Conservation (phyloP, 1,284 basidiomycete species). For the Irpex rosettiformis region DNA sequence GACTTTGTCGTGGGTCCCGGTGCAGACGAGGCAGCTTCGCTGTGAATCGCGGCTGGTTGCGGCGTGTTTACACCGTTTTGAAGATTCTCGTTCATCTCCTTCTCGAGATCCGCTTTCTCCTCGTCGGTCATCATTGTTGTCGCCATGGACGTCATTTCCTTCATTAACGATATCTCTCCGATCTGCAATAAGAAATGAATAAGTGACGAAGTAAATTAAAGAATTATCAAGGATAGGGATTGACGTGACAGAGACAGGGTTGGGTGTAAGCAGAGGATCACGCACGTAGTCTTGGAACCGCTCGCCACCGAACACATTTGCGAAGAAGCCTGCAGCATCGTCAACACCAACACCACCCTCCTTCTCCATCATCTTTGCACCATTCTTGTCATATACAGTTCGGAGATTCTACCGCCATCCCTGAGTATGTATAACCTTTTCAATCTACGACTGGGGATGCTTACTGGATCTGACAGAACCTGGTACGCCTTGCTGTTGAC, state of each 20-base stretch:
- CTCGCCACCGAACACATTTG: conserved; percentile 90
- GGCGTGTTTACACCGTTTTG: background rate
- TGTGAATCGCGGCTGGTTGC: conserved; percentile 13
- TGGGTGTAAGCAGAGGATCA: conserved; percentile 20
- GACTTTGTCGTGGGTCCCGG: background rate
- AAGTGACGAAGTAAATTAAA: too few species aligned
- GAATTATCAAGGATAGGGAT: too few species aligned
- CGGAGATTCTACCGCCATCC: conserved; percentile 64
- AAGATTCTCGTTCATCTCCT: conserved; percentile 49
- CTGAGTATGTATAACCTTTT: background rate
- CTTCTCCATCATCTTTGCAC: conserved; percentile 83
- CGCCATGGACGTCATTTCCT: conserved; percentile 82
- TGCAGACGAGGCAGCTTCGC: conserved; percentile 6
- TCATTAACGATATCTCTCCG: conserved; percentile 91
- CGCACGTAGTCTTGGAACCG: conserved; percentile 82
- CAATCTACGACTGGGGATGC: conserved; percentile 22
- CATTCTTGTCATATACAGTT: conserved; percentile 94
- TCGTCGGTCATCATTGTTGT: conserved; percentile 86
- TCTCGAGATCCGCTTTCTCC: conserved; percentile 86
- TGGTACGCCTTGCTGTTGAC: conserved; percentile 82
- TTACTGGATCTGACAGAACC: conserved; percentile 79
- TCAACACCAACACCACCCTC: conserved; percentile 71
- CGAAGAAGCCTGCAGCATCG: conserved; percentile 89
- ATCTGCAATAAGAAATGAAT: too few species aligned
- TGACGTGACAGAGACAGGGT: too few species aligned